Base-by-base conservation (phyloP, 352 stramenopile genomes). In the Phytophthora fragariae region DNA sequence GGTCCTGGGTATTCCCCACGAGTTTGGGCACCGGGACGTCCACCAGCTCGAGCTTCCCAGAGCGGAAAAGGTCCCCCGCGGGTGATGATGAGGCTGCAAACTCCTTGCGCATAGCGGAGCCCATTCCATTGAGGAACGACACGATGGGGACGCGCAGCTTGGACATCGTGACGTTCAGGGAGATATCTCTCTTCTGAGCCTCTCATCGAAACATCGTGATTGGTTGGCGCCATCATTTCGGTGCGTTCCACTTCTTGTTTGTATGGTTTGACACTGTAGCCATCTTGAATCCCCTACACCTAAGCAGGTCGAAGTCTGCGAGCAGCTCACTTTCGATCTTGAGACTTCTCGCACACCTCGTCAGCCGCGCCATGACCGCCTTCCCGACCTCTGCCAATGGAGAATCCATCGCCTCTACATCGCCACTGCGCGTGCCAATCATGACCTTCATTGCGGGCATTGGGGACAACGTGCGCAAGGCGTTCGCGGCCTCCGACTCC, bases 61-160 rank as follows among this genome's bases (percentile, higher is more conserved):
- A 67, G 4, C 77, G 73, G 33, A 73, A 81, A 4, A 84, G 62
- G 5, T 77, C 70, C 0, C 73, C 73, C 0, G 73, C 73, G 6
- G 61, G 60, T 10, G 73, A 73, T 35, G 52, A 27, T 0, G 65
- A 77, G 2, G 73, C 67, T 35, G 55, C 66, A 50, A 84, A 69
- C 59, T 76, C 53, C 56, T 70, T 69, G 17, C 77, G 77, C 68
- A 81, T 75, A 66, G 62, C 68, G 12, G 59, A 41, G 5, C 73
- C 77, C 29, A 84, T 70, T 15, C 77, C 73, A 66, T 65, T 64
- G 59, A 84, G 70, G 56, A 81, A 79, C 37, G 77, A 79, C 19
- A 81, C 63, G 24, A 83, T 62, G 11, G 77, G 77, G 3, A 80
- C 58, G 10, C 69, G 62, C 5, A 79, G 33, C 49, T 73, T 67